phyloP scores from a whole-genome alignment of 164 flowering plant species.

The Santalum album region DNA sequence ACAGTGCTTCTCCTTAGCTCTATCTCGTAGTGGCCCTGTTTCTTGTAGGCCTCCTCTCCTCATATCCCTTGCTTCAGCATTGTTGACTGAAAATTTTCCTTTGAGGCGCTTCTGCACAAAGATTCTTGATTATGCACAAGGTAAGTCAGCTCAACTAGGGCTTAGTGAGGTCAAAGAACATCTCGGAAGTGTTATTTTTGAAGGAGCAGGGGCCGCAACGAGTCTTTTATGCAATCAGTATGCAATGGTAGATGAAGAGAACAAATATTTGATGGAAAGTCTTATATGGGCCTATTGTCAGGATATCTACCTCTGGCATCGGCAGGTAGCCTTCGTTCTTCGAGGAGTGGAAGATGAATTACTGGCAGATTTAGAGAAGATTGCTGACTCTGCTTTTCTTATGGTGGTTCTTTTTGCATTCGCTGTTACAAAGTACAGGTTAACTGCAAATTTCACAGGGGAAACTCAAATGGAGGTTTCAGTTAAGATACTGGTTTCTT shows the following conservation, averaged over 20 bases:
- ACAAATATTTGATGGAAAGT: conserved; percentile 52
- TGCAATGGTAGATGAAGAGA: conserved; percentile 49
- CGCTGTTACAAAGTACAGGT: conserved; percentile 65
- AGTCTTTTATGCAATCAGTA: conserved; percentile 77
- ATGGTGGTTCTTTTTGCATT: conserved; percentile 86
- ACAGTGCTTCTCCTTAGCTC: conserved; percentile 58
- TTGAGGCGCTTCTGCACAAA: conserved; percentile 31
- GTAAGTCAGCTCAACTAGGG: conserved; percentile 8
- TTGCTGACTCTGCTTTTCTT: conserved; percentile 86
- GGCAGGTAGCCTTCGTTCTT: conserved; percentile 43
- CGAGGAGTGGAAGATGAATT: conserved; percentile 31
- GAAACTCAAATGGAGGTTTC: conserved; percentile 47
- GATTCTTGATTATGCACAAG: conserved; percentile 16
- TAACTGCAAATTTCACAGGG: conserved; percentile 30
- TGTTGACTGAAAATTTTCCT: conserved; percentile 68
- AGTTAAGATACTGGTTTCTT: conserved; percentile 52
- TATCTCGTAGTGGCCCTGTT: conserved; percentile 55
- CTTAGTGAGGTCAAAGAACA: conserved; percentile 41
- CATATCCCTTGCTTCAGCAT: conserved; percentile 48
- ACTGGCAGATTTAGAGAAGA: conserved; percentile 64
- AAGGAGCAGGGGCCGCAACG: conserved; percentile 79
- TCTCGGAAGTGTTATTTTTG: conserved; percentile 43
- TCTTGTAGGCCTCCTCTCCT: conserved; percentile 35
- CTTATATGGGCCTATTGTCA: conserved; percentile 64
- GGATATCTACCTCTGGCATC: conserved; percentile 51